Conservation (phyloP, 2,329 filamentous ascomycete species). For the Colletotrichum agaves region DNA sequence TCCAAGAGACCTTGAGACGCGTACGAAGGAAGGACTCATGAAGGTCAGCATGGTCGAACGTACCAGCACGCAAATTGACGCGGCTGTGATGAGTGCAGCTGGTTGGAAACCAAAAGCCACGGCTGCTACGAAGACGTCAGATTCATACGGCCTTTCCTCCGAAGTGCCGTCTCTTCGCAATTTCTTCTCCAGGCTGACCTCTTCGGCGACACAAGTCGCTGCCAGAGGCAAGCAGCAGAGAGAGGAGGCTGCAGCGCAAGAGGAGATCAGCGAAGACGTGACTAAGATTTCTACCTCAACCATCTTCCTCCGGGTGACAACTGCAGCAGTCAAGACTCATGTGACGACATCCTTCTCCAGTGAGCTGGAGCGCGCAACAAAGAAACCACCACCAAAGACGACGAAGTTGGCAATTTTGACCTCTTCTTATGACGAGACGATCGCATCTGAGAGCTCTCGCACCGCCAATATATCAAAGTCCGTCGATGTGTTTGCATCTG, state of each 20-base stretch:
- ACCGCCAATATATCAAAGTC: constrained; percentile 63
- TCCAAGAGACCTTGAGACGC: constrained; percentile 81
- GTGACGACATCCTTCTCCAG: constrained; percentile 78
- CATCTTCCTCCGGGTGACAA: constrained; percentile 90
- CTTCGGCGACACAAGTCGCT: constrained; percentile 60
- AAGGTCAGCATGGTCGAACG: constrained; percentile 82
- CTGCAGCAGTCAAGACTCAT: constrained; percentile 82
- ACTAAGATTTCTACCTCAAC: constrained; percentile 77
- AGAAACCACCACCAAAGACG: constrained; percentile 91
- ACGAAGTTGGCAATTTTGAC: constrained; percentile 90
- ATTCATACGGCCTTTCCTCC: constrained; percentile 61
- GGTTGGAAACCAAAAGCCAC: constrained; percentile 77
- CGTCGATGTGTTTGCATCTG: constrained; percentile 87
- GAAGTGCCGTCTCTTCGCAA: constrained; percentile 74
- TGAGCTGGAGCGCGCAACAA: constrained; percentile 94
- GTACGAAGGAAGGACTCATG: constrained; percentile 90
- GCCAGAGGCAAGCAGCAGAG: constrained; percentile 66
- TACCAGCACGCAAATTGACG: constrained; percentile 92
- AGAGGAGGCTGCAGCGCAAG: constrained; percentile 72
- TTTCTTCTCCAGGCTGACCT: constrained; percentile 84
- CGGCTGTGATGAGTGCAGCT: constrained; percentile 86
- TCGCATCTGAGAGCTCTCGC: constrained; percentile 70
- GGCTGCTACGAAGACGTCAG: constrained; percentile 53
- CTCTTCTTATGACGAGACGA: constrained; percentile 86
- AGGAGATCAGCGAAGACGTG: constrained; percentile 75